A percentile compares a stretch with the other conserved stretches of the same genome.
phyloP scores from a whole-genome alignment of 106 monocot genomes.

The Dendrobium officinale region DNA sequence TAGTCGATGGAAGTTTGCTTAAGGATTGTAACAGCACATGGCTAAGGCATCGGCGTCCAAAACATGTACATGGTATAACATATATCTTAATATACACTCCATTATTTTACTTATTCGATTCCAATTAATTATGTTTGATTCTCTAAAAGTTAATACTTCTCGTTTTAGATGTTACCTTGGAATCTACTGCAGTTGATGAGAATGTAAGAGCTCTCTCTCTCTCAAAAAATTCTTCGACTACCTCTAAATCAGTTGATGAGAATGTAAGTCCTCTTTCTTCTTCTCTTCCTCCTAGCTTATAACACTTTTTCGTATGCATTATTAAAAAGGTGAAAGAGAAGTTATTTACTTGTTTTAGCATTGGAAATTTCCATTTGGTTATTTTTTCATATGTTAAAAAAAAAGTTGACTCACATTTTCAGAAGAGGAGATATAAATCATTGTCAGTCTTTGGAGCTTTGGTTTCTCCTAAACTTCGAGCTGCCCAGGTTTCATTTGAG shows the following conservation, averaged over 20 bases:
- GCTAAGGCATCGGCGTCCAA: constrained; percentile 34
- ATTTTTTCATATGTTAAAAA: background rate
- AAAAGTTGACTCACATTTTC: background rate
- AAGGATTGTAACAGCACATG: constrained; percentile 19
- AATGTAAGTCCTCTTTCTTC: constrained; percentile 21
- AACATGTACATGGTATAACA: constrained; percentile 21
- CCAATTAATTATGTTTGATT: background rate
- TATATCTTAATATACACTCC: background rate
- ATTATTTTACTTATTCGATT: background rate
- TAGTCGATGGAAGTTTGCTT: constrained; percentile 4
- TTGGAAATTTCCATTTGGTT: too few species aligned
- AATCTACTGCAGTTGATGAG: constrained; percentile 11
- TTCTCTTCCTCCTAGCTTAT: background rate
- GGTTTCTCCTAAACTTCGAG: constrained; percentile 81
- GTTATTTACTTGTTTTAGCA: background rate
- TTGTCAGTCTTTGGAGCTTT: constrained; percentile 68
- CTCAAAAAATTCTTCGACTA: constrained; percentile 3
- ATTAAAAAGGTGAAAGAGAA: too few species aligned
- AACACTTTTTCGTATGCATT: background rate
- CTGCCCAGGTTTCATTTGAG: constrained; percentile 82
- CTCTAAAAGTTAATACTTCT: background rate
- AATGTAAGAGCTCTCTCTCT: constrained; percentile 18
- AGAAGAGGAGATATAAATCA: constrained; percentile 58
- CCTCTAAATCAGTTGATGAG: constrained; percentile 11
- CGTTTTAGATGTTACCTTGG: constrained; percentile 10